Evolutionary conservation across 805 yeast genomes (phyloP), one percentile per base, ranked within the genome.

Genomic region (Schwanniomyces sp.): DNA sequence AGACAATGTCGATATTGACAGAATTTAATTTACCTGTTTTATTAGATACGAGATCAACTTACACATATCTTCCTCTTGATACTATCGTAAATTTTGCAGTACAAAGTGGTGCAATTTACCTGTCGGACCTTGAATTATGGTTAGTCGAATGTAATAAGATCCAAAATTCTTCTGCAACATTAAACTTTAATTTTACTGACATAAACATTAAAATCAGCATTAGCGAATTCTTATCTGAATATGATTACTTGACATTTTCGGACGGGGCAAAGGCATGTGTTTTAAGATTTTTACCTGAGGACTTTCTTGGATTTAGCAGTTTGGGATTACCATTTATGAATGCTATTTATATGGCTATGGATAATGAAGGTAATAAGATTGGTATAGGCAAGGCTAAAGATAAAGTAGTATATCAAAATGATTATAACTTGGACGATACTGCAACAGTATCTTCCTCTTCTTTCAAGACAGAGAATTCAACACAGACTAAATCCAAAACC

Each of bases 31-130:
- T 76, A 18, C 86, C 91, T 0, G 84, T 82, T 0, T 46, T 85
- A 4, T 58, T 86, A 17, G 90, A 86, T 57, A 68, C 88, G 1
- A 70, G 88, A 47, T 68, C 75, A 36, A 51, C 63, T 9, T 78
- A 64, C 59, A 73, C 72, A 26, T 77, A 69, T 57, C 60, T 87
- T 30, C 92, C 92, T 0, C 64, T 76, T 36, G 75, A 77, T 40
- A 59, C 80, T 5, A 67, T 87, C 37, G 72, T 86, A 43, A 80
- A 79, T 53, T 63, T 87, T 27, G 89, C 91, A 0, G 72, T 86
- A 24, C 91, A 87, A 63, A 67, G 84, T 34, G 83, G 84, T 56
- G 92, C 92, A 0, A 78, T 74, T 52, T 87, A 80, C 58, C 74
- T 78, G 3, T 61, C 66, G 4, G 67, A 70, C 5, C 57, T 72